phyloP scores from a whole-genome alignment of 495 filamentous ascomycete genomes.

The Lophiotrema nucula region DNA sequence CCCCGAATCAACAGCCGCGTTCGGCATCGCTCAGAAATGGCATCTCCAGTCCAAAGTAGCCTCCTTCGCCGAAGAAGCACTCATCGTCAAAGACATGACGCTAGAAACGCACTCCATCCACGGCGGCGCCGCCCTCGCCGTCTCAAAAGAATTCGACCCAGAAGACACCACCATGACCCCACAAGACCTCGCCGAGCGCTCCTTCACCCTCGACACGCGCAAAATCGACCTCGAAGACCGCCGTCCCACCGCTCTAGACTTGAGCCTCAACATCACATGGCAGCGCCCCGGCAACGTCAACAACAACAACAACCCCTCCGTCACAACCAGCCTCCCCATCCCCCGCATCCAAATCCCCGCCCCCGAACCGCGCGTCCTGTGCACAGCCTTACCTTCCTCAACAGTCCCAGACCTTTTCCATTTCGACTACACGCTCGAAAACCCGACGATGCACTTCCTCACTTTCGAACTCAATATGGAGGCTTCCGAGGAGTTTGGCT shows the following conservation, averaged over 20 bases:
- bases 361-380: constrained; percentile 85
- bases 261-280: constrained; percentile 79
- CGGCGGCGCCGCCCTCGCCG: constrained; percentile 53
- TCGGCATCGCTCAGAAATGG: constrained; percentile 80
- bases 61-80: constrained; percentile 69
- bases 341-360: constrained; percentile 76
- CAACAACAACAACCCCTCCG: constrained; percentile 43
- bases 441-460: constrained; percentile 89
- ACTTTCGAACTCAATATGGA: constrained; percentile 93
- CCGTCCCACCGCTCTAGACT: constrained; percentile 64
- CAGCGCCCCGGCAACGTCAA: constrained; percentile 50
- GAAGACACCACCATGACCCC: constrained; percentile 50
- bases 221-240: constrained; percentile 79
- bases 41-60: constrained; percentile 67
- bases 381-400: constrained; percentile 39
- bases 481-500: constrained; percentile 85
- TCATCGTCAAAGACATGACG: constrained; percentile 65
- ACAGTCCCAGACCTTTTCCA: constrained; percentile 48
- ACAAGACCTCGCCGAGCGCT: constrained; percentile 63
- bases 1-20: constrained; percentile 17
- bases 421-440: constrained; percentile 77
- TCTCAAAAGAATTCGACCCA: constrained; percentile 44
- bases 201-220: constrained; percentile 69
- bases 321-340: constrained; percentile 63
- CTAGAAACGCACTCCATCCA: constrained; percentile 55